Conservation (phyloP, 1,284 basidiomycete genomes). For the Fomitopsis pinicola region DNA sequence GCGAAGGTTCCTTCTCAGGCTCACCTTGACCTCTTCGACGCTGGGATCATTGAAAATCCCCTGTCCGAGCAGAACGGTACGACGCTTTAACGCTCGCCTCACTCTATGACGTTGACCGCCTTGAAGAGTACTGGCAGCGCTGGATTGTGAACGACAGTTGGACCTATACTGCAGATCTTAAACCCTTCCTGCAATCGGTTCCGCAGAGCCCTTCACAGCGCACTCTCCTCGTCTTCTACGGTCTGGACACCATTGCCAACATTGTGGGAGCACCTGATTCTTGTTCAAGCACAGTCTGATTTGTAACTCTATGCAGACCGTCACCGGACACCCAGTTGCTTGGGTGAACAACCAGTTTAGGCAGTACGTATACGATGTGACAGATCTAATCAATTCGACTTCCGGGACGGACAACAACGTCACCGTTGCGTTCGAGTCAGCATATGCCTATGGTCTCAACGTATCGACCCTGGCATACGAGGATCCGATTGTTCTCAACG, state of each 20-base stretch:
- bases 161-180: conserved; percentile 56
- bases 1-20: conserved; percentile 49
- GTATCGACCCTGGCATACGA: conserved; percentile 47
- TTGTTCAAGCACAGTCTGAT: background rate
- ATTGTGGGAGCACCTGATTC: conserved; percentile 29
- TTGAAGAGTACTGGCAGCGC: conserved; percentile 48
- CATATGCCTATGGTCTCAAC: conserved; percentile 48
- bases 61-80: conserved; percentile 50
- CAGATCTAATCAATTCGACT: conserved; percentile 34
- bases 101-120: background rate
- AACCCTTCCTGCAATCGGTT: conserved; percentile 31
- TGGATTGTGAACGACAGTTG: conserved; percentile 59
- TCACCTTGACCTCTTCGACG: conserved; percentile 49
- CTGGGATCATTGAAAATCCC: conserved; percentile 54
- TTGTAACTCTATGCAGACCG: conserved; percentile 29
- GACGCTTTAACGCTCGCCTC: background rate
- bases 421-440: conserved; percentile 50
- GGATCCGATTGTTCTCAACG: conserved; percentile 29
- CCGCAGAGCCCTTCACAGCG: conserved; percentile 16
- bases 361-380: conserved; percentile 51
- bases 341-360: conserved; percentile 60
- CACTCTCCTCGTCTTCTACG: conserved; percentile 53
- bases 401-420: conserved; percentile 34
- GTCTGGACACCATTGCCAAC: conserved; percentile 55
- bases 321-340: conserved; percentile 47